Evolutionary conservation across 768 basidiomycete genomes (phyloP).

Genomic region (Pleurotus tuber-regium): DNA sequence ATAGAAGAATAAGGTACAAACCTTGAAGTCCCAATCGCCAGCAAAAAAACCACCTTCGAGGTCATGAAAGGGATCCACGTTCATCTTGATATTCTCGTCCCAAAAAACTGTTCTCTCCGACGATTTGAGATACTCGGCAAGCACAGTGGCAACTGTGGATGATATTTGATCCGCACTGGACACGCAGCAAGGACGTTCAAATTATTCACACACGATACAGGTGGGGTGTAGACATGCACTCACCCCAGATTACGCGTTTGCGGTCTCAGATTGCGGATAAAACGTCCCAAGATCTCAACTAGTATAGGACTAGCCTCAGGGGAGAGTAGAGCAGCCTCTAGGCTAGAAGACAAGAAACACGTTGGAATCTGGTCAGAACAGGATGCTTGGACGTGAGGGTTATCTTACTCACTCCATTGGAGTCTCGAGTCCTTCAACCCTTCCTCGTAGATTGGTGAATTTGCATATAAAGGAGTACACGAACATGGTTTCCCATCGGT

Average conservation of each 20-base stretch:
- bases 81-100: constrained; percentile 64
- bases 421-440: constrained; percentile 76
- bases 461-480: constrained; percentile 84
- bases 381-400: constrained; percentile 13
- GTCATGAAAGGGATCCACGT: constrained; percentile 71
- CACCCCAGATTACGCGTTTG: constrained; percentile 90
- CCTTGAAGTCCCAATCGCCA: constrained; percentile 82
- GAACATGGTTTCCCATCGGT: constrained; percentile 86
- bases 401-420: constrained; percentile 73
- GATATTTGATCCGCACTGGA: constrained; percentile 80
- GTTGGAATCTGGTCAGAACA: constrained; percentile 11
- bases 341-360: constrained; percentile 37
- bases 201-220: constrained; percentile 26
- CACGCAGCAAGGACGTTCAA: constrained; percentile 31
- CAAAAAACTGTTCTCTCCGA: constrained; percentile 79
- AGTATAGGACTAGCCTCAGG: constrained; percentile 72
- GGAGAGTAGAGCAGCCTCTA: constrained; percentile 76
- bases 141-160: constrained; percentile 63
- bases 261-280: constrained; percentile 80
- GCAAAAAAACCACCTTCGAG: constrained; percentile 74
- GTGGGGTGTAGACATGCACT: constrained; percentile 36
- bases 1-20: constrained; percentile 33
- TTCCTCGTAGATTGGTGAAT: constrained; percentile 72
- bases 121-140: constrained; percentile 71
- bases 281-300: constrained; percentile 68